Conservation (phyloP, 1,139 yeast species). For the Yamadazyma buinensis region DNA sequence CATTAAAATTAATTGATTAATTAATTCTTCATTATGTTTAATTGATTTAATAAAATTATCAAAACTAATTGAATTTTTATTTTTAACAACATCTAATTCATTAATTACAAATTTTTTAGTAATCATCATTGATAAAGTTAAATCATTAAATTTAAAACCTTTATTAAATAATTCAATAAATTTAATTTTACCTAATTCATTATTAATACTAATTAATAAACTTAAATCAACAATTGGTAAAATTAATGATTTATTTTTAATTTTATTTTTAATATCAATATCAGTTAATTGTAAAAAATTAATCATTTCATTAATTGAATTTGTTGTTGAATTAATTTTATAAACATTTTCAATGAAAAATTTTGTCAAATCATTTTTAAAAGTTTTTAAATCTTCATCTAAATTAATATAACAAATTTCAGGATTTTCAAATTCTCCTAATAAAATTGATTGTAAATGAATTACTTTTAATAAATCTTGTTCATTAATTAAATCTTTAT, state of each 20-base stretch:
- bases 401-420: conserved; percentile 45
- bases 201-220: conserved; percentile 27
- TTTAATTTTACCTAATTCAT: conserved; percentile 22
- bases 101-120: conserved; percentile 27
- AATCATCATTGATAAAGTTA: conserved; percentile 34
- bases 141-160: conserved; percentile 28
- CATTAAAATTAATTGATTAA: conserved; percentile 20
- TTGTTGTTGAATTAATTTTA: conserved; percentile 12
- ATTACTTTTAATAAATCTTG: conserved; percentile 19
- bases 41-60: conserved; percentile 27
- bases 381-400: conserved; percentile 29
- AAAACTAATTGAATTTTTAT: conserved; percentile 19
- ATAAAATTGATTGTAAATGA: conserved; percentile 35
- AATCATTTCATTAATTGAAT: conserved; percentile 20
- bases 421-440: conserved; percentile 50
- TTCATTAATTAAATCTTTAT: conserved; percentile 8
- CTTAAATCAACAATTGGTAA: conserved; percentile 23
- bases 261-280: conserved; percentile 5
- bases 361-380: conserved; percentile 19
- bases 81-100: too few relatives aligned
- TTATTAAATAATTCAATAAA: conserved; percentile 26
- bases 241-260: neutral
- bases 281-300: conserved; percentile 8
- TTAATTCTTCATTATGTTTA: conserved; percentile 10
- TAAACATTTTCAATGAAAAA: conserved; percentile 13